A percentile compares a stretch with the other conserved stretches of the same genome.
Evolutionary conservation across 2,329 filamentous ascomycete genomes (phyloP).

Genomic region (Capronia epimyces): DNA sequence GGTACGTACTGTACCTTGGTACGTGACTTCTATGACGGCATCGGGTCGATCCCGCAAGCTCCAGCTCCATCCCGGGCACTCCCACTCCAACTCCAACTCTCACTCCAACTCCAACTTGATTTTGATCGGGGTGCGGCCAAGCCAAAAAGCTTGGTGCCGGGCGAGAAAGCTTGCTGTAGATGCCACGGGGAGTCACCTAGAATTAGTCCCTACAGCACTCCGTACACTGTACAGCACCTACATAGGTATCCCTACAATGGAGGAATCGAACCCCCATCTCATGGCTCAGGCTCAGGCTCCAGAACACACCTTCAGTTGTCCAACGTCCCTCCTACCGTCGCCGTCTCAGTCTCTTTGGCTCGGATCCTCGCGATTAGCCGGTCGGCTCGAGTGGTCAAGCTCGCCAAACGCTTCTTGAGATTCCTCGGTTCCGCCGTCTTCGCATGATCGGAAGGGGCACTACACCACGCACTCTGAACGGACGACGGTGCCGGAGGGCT

Average conservation of each 20-base stretch:
- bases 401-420: conserved; percentile 8
- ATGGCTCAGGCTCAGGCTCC: no score
- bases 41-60: not conserved
- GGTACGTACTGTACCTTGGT: no score
- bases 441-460: not conserved
- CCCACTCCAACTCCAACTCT: no score
- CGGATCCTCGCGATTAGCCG: conserved; percentile 11
- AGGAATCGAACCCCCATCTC: no score
- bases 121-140: not conserved
- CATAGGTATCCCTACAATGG: no score
- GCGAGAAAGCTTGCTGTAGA: not conserved
- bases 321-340: not conserved
- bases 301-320: not conserved
- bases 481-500: not conserved
- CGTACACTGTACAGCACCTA: no score
- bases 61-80: no score
- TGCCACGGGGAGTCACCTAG: no score
- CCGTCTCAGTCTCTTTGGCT: conserved; percentile 1
- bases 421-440: conserved; percentile 4
- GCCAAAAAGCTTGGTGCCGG: not conserved
- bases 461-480: conserved; percentile 4
- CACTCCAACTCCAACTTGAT: no score
- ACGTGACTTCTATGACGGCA: no score
- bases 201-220: no score
- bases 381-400: conserved; percentile 13